These are phyloP conservation scores for Tetratostichococcus sp. DNA, from an alignment of 139 green algal species.

Conservation along the genomic window DNA sequence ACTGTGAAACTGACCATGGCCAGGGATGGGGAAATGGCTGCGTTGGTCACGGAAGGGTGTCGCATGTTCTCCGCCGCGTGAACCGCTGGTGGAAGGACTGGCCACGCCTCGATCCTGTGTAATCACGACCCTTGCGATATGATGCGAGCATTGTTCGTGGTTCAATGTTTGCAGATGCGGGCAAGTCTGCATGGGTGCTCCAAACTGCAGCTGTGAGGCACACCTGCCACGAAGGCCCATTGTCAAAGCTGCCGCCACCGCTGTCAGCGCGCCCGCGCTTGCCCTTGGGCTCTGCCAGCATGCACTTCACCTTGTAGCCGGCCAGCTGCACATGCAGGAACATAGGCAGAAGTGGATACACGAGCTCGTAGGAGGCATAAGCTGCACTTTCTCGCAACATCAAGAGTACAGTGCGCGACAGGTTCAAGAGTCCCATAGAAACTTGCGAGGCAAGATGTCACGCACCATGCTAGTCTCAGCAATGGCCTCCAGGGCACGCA, in stretches of 20 bases:
- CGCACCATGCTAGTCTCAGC: slow-evolving; percentile 42
- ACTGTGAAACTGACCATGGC: not conserved
- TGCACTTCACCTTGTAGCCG: slow-evolving; percentile 87
- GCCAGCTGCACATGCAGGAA: slow-evolving; percentile 42
- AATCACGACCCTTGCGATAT: too few relatives aligned
- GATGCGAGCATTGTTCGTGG: too few relatives aligned
- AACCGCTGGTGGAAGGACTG: not conserved
- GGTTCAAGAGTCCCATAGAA: too few relatives aligned
- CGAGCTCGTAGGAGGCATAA: too few relatives aligned
- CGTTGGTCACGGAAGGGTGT: not conserved
- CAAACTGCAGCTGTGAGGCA: too few relatives aligned
- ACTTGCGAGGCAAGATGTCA: too few relatives aligned
- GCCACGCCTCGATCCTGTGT: not conserved
- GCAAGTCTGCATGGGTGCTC: too few relatives aligned
- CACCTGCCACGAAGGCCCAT: not conserved
- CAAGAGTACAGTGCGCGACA: too few relatives aligned
- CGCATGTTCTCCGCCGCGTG: not conserved
- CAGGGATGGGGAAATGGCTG: not conserved
- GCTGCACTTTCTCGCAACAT: too few relatives aligned
- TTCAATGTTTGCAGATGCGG: too few relatives aligned
- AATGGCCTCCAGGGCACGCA: slow-evolving; percentile 70
- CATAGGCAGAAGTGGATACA: too few relatives aligned
- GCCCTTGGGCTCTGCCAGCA: slow-evolving; percentile 87
- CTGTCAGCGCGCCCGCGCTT: slow-evolving; percentile 39
- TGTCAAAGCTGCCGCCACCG: not conserved